Conservation (phyloP, 768 basidiomycete species). For the Suillus americanus region DNA sequence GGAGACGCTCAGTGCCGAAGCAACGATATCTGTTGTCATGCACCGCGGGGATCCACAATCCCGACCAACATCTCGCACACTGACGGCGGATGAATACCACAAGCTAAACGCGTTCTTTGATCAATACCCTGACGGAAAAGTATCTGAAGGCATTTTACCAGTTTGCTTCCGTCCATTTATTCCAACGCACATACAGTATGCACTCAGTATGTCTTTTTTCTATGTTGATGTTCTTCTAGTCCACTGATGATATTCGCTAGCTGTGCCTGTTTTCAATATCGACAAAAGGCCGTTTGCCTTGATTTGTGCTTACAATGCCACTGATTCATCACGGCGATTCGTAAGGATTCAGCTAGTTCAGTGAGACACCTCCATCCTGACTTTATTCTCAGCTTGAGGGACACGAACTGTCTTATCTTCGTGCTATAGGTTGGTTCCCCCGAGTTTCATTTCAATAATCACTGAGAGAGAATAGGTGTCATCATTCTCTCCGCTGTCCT, state of each 20-base stretch:
- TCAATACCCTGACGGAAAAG: conserved; percentile 80
- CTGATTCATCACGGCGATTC: conserved; percentile 77
- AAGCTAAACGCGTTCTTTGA: conserved; percentile 76
- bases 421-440: conserved; percentile 69
- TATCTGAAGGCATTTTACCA: conserved; percentile 85
- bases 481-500: conserved; percentile 92
- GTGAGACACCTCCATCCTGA: conserved; percentile 10
- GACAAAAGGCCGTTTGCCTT: conserved; percentile 91
- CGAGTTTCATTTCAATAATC: background rate
- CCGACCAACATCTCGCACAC: conserved; percentile 50
- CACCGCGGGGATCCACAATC: conserved; percentile 63
- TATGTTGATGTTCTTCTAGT: conserved; percentile 1
- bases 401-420: conserved; percentile 86
- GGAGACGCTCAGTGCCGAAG: conserved; percentile 63
- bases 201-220: conserved; percentile 61
- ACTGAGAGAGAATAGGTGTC: conserved; percentile 50
- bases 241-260: conserved; percentile 26
- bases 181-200: conserved; percentile 81
- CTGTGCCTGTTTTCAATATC: conserved; percentile 90
- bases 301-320: conserved; percentile 88
- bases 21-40: conserved; percentile 64
- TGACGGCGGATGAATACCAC: conserved; percentile 71
- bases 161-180: conserved; percentile 80
- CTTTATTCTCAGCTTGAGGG: conserved; percentile 68
- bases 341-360: conserved; percentile 40